A percentile compares a stretch with the other conserved stretches of the same genome.
Evolutionary conservation across 2,329 filamentous ascomycete species (phyloP).

Genomic region (Orbilia javanica): DNA sequence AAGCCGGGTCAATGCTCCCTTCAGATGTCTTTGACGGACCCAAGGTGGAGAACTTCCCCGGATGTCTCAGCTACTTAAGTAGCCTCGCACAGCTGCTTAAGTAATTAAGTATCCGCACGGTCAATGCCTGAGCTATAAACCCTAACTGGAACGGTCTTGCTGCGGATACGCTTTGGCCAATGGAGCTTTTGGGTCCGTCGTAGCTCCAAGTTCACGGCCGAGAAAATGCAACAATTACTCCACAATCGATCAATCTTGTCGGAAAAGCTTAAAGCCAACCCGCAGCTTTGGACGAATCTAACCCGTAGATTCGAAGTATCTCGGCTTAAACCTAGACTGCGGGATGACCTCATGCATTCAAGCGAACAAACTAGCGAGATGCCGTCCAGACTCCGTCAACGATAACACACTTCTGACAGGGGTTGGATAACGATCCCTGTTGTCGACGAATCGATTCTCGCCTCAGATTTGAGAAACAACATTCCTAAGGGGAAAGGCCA

Average conservation of each 20-base stretch:
- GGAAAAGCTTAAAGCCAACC: conserved; percentile 15
- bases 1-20: neutral
- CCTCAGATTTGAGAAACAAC: conserved; percentile 23
- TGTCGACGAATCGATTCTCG: conserved; percentile 8
- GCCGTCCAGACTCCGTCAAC: conserved; percentile 47
- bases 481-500: conserved; percentile 19
- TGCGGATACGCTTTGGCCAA: neutral
- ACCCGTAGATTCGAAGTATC: neutral
- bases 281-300: conserved; percentile 4
- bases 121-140: neutral
- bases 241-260: neutral
- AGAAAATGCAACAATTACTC: conserved; percentile 1
- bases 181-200: neutral
- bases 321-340: conserved; percentile 28
- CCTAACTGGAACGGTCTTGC: neutral
- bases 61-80: neutral
- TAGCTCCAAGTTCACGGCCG: neutral
- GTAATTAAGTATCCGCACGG: conserved; percentile 7
- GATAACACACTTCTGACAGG: conserved; percentile 32
- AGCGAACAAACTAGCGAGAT: conserved; percentile 44
- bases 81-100: neutral
- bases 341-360: conserved; percentile 52
- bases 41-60: neutral
- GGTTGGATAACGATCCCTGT: conserved; percentile 34
- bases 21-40: neutral